Evolutionary conservation across 306 rosid species (phyloP).

Genomic region (Rosa rugosa): DNA sequence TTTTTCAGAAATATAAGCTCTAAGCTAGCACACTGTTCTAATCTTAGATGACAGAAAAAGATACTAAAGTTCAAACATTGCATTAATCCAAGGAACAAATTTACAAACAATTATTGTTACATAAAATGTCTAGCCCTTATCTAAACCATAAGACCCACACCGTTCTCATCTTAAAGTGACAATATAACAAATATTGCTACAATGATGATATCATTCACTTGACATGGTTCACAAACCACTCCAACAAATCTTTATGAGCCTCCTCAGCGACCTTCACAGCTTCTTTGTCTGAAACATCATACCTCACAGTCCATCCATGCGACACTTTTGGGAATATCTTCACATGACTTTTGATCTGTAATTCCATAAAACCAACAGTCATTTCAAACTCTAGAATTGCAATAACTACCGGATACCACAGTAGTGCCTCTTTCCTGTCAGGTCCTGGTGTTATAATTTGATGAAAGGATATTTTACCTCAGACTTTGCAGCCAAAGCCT

Average conservation of each 20-base stretch:
- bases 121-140: neutral
- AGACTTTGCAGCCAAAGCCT: conserved; percentile 32
- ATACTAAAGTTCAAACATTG: neutral
- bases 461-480: conserved; percentile 33
- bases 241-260: conserved; percentile 63
- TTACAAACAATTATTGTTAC: neutral
- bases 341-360: conserved; percentile 52
- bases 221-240: conserved; percentile 53
- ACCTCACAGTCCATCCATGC: conserved; percentile 67
- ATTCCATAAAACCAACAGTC: conserved; percentile 6
- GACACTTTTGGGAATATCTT: conserved; percentile 55
- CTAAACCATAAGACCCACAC: neutral
- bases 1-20: neutral
- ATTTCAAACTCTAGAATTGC: neutral
- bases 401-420: too few relatives aligned
- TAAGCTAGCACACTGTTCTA: neutral
- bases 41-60: neutral
- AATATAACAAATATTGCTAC: neutral
- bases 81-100: too few relatives aligned
- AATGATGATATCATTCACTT: conserved; percentile 26
- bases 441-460: neutral
- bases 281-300: conserved; percentile 43
- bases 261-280: conserved; percentile 58
- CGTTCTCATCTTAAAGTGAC: neutral
- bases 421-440: neutral